These are phyloP conservation scores for Acanthamoeba lenticulata DNA, from an alignment of 208 protist genomes.

Conservation along the genomic window DNA sequence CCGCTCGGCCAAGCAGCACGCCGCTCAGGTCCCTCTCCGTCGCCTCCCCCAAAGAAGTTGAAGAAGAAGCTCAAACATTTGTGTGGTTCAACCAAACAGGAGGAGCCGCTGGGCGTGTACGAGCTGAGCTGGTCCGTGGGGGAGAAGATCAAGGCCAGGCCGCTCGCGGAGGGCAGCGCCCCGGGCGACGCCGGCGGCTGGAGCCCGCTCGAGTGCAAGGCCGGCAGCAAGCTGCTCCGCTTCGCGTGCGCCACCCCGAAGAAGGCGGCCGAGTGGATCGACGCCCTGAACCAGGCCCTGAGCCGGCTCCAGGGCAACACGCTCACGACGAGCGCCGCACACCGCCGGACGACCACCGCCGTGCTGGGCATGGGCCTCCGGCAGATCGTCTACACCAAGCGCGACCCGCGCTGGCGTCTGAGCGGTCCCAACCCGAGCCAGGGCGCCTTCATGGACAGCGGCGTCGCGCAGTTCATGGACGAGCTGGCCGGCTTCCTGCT, in stretches of 20 bases:
- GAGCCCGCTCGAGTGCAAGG: background rate
- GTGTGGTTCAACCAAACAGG: background rate
- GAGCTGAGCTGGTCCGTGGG: background rate
- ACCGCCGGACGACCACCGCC: background rate
- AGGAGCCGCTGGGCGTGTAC: background rate
- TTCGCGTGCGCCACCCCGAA: background rate
- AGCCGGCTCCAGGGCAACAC: too few relatives aligned
- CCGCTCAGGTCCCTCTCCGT: background rate
- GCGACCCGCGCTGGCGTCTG: background rate
- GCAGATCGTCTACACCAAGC: background rate
- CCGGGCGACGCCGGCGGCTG: background rate
- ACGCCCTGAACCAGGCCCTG: background rate
- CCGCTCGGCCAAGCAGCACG: background rate
- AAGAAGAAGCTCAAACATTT: too few relatives aligned
- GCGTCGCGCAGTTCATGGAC: background rate
- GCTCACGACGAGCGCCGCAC: background rate
- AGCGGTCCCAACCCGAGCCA: background rate
- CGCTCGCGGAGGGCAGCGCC: background rate
- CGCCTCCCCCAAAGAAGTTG: background rate
- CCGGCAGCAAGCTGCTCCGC: background rate
- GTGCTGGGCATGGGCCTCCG: background rate
- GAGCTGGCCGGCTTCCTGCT: background rate
- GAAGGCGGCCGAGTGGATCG: background rate
- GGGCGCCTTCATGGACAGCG: background rate
- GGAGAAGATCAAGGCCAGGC: background rate